Percentiles rank a stretch among this genome's conserved stretches.
These are phyloP conservation scores for Neopestalotiopsis sp. DNA, from an alignment of 2,329 filamentous ascomycete species.

Conservation along the genomic window DNA sequence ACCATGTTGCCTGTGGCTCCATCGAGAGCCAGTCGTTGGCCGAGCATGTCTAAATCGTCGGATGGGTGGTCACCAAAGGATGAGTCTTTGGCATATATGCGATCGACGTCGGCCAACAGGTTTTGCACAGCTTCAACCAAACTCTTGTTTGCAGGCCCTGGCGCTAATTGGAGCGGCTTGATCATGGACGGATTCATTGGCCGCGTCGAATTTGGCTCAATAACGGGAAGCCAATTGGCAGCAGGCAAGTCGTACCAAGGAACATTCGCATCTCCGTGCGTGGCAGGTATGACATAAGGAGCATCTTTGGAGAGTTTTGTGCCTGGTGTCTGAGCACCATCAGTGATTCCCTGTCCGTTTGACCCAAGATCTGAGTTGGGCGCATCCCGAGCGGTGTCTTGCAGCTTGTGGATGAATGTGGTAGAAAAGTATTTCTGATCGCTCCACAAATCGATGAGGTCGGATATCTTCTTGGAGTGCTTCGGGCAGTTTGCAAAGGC, in stretches of 20 bases:
- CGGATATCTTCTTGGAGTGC: constrained; percentile 66
- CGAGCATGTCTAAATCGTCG: constrained; percentile 76
- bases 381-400: constrained; percentile 56
- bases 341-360: constrained; percentile 27
- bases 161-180: constrained; percentile 71
- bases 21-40: constrained; percentile 69
- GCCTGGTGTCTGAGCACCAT: constrained; percentile 24
- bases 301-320: constrained; percentile 56
- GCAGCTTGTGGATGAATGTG: constrained; percentile 62
- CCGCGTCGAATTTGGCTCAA: constrained; percentile 75
- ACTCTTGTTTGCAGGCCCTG: constrained; percentile 70
- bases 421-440: constrained; percentile 65
- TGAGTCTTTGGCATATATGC: constrained; percentile 65
- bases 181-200: constrained; percentile 76
- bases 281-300: constrained; percentile 74
- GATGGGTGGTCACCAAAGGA: constrained; percentile 48
- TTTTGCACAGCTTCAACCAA: constrained; percentile 71
- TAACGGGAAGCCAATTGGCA: constrained; percentile 78
- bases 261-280: constrained; percentile 74
- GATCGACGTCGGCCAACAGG: constrained; percentile 72
- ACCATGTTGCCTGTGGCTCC: constrained; percentile 69
- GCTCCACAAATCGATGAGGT: constrained; percentile 74
- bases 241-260: constrained; percentile 86
- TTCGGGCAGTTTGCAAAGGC: constrained; percentile 66
- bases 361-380: constrained; percentile 28